Evolutionary conservation across 2,329 filamentous ascomycete genomes (phyloP).

Genomic region (Endothia cerciana): DNA sequence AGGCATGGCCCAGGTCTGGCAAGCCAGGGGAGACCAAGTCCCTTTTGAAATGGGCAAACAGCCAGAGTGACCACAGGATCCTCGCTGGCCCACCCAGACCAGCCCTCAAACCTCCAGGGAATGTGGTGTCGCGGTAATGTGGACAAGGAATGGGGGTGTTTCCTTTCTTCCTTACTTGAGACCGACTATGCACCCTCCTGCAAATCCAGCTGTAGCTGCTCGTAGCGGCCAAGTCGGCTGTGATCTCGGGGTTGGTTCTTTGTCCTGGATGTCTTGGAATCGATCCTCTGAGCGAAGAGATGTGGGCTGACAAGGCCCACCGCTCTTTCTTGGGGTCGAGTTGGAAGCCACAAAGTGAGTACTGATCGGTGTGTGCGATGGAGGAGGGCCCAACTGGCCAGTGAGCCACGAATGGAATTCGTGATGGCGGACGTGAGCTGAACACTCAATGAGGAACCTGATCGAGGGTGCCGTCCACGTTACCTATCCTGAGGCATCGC

Average conservation of each 20-base stretch:
- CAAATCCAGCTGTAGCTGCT: slow-evolving; percentile 41
- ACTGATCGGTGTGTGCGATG: slow-evolving; percentile 38
- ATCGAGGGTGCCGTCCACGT: slow-evolving; percentile 26
- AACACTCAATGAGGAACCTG: slow-evolving; percentile 22
- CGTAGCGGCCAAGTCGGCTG: slow-evolving; percentile 33
- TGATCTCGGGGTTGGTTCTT: slow-evolving; percentile 52
- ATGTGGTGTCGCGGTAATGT: slow-evolving; percentile 35
- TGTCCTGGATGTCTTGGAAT: slow-evolving; percentile 55
- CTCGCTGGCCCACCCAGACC: slow-evolving; percentile 37
- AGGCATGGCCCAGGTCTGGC: slow-evolving; percentile 19
- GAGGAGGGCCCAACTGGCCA: slow-evolving; percentile 25
- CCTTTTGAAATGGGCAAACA: slow-evolving; percentile 46
- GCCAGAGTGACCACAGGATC: slow-evolving; percentile 39
- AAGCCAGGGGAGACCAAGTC: slow-evolving; percentile 36
- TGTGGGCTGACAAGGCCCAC: slow-evolving; percentile 53
- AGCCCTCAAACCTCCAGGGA: slow-evolving; percentile 14
- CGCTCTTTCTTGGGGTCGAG: slow-evolving; percentile 52
- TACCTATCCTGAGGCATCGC: slow-evolving; percentile 30
- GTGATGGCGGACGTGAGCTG: slow-evolving; percentile 27
- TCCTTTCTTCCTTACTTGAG: slow-evolving; percentile 43
- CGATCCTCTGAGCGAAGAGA: slow-evolving; percentile 46
- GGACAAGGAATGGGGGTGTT: slow-evolving; percentile 44
- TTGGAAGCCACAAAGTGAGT: slow-evolving; percentile 47
- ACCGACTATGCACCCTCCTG: slow-evolving; percentile 45
- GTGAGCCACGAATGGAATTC: slow-evolving; percentile 19